phyloP scores from a whole-genome alignment of 2,329 filamentous ascomycete species.

The Thielaviopsis euricoi region DNA sequence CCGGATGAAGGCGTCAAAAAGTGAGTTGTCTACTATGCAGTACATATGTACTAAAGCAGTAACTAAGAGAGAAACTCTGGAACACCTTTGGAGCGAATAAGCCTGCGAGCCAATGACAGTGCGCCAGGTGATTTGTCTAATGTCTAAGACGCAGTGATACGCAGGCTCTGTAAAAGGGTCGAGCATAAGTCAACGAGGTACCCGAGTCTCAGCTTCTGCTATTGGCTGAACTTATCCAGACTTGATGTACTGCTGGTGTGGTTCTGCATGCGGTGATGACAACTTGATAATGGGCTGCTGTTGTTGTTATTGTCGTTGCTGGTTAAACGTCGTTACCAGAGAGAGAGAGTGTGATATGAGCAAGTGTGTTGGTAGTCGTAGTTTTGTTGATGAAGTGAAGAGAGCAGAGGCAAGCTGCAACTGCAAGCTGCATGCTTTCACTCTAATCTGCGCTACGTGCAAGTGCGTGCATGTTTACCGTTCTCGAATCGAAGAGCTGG shows the following conservation, averaged over 20 bases:
- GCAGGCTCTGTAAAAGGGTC: background rate
- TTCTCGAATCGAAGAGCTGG: background rate
- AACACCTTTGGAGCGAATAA: background rate
- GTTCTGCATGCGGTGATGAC: background rate
- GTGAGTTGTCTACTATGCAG: too few relatives aligned
- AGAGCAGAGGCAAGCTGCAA: background rate
- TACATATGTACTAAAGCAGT: background rate
- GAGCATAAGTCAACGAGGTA: background rate
- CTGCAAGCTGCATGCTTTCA: background rate
- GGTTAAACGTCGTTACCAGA: background rate
- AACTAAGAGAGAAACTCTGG: background rate
- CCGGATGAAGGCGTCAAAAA: too few relatives aligned
- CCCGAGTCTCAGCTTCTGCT: background rate
- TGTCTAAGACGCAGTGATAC: background rate
- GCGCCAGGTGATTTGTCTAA: background rate
- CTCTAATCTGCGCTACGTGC: background rate
- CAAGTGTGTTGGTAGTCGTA: too few relatives aligned
- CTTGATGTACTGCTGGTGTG: background rate
- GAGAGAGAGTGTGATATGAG: too few relatives aligned
- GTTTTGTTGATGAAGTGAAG: too few relatives aligned
- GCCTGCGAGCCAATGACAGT: background rate
- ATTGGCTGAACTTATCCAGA: background rate
- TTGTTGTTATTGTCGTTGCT: background rate
- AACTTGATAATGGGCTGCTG: background rate
- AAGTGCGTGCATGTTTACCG: background rate